These are phyloP conservation scores for Vigna hirtella DNA, from an alignment of 306 rosid species.

Conservation along the genomic window DNA sequence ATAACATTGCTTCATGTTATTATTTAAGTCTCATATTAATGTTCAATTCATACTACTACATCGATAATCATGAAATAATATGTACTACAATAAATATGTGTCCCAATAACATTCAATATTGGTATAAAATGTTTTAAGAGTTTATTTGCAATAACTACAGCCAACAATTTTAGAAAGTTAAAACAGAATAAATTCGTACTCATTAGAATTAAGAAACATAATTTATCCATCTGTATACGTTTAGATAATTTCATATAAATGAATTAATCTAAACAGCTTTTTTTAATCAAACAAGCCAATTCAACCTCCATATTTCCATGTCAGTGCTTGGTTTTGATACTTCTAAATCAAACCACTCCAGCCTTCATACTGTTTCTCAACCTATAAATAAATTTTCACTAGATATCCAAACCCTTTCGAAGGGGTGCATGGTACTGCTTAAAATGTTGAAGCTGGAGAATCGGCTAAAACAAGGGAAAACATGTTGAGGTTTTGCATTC, in stretches of 20 bases:
- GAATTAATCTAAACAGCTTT: not conserved
- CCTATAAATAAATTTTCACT: not conserved
- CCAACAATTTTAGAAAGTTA: not conserved
- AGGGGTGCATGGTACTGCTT: slow-evolving; percentile 2
- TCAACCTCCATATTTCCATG: not conserved
- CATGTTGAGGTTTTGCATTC: slow-evolving; percentile 25
- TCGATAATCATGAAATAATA: no score
- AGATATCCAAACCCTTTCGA: not conserved
- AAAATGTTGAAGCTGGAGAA: not conserved
- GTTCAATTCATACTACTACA: not conserved
- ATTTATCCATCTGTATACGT: not conserved
- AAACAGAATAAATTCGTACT: not conserved
- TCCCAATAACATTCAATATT: not conserved
- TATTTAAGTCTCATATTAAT: no score
- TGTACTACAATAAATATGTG: not conserved
- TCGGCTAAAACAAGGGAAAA: slow-evolving; percentile 5
- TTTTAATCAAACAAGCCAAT: not conserved
- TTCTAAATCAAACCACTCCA: not conserved
- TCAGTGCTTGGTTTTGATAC: not conserved
- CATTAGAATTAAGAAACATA: not conserved
- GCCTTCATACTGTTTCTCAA: not conserved
- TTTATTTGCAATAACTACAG: not conserved
- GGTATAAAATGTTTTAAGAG: not conserved
- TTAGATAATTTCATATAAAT: not conserved
- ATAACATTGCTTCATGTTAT: not conserved